Evolutionary conservation across 768 basidiomycete species (phyloP), one percentile per base, ranked within the genome.

Genomic region (Leccinum incarnatum): DNA sequence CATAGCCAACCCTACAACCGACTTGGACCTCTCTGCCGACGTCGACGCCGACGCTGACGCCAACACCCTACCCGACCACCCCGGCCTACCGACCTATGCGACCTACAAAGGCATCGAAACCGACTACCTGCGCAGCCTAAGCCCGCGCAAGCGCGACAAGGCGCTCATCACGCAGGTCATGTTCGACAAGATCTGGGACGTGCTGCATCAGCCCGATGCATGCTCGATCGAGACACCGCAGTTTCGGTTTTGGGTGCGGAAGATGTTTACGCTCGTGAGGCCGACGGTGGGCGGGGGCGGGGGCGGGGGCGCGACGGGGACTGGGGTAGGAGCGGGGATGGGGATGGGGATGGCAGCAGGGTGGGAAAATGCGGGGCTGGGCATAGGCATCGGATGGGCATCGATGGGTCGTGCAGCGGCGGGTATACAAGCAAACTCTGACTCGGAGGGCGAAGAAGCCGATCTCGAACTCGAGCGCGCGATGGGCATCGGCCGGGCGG

Each of bases 201-300:
- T 88, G 21, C 76, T 92, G 25, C 78, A 81, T 37, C 73, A 81
- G 55, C 83, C 84, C 6, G 76, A 79, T 1, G 70, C 76, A 27
- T 76, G 76, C 23, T 76, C 78, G 59, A 58, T 78, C 54, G 73
- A 71, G 46, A 85, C 82, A 2, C 81, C 89, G 1, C 88, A 91
- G 67, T 92, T 91, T 70, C 81, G 88, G 45, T 90, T 86, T 72
- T 92, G 90, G 90, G 89, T 85, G 12, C 85, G 89, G 66, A 89
- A 89, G 77, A 91, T 88, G 85, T 93, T 93, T 69, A 76, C 72
- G 47, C 65, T 87, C 7, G 77, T 78, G 63, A 74, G 74, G 47
- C 61, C 55, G 2, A 19, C n/a, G 40, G 42, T 25, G 8, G 59
- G 9, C 21, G 45, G 9, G 42, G 60, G 21, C 56, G 67, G 30